These are phyloP conservation scores for Cytospora chrysosperma DNA, from an alignment of 2,329 filamentous ascomycete species.

Conservation along the genomic window DNA sequence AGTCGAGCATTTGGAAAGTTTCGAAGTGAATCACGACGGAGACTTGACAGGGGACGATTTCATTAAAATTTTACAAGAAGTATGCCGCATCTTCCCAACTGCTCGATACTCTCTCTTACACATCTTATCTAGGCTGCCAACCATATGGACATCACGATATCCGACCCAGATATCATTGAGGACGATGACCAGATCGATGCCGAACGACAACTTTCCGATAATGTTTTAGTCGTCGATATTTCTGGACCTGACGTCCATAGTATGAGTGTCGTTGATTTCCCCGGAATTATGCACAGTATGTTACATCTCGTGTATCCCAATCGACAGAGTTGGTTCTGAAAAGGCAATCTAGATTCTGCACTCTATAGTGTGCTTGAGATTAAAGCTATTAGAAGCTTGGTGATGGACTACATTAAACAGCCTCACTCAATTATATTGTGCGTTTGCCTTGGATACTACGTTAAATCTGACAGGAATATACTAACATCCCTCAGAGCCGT, in stretches of 20 bases:
- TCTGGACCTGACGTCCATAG: conserved; percentile 19
- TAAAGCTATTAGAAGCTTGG: conserved; percentile 6
- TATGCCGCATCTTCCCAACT: neutral
- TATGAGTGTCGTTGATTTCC: conserved; percentile 20
- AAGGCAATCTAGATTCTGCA: neutral
- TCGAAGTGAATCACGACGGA: conserved; percentile 4
- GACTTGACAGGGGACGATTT: neutral
- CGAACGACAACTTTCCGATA: conserved; percentile 16
- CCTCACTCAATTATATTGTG: conserved; percentile 11
- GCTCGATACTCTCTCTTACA: neutral
- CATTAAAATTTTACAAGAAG: neutral
- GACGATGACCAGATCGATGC: neutral
- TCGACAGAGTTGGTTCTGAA: neutral
- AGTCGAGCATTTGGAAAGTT: conserved; percentile 11
- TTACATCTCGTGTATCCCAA: neutral
- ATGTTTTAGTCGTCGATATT: conserved; percentile 20
- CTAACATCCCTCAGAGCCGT: neutral
- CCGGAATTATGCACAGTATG: conserved; percentile 4
- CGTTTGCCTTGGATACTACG: neutral
- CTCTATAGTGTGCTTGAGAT: neutral
- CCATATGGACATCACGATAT: neutral
- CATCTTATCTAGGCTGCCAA: neutral
- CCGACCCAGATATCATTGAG: neutral
- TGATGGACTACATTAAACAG: conserved; percentile 11
- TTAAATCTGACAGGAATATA: neutral